A percentile compares a stretch with the other conserved stretches of the same genome.
These are phyloP conservation scores for Aspergillus viridinutans DNA, from an alignment of 2,329 filamentous ascomycete genomes.

Conservation along the genomic window DNA sequence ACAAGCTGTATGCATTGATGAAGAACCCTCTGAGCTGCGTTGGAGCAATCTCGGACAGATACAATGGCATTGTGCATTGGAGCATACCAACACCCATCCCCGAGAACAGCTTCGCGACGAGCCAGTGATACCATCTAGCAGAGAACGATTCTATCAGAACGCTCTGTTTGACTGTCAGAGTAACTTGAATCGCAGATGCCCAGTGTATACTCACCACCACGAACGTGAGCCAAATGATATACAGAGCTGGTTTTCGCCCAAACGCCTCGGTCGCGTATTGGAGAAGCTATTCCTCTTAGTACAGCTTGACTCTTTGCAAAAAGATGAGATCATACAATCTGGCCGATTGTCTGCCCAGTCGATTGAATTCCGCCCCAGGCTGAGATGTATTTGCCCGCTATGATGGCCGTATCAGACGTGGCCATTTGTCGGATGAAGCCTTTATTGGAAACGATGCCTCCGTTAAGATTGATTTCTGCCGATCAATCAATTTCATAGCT, in stretches of 20 bases:
- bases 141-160: constrained; percentile 37
- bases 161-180: constrained; percentile 17
- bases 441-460: constrained; percentile 39
- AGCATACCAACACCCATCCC: constrained; percentile 44
- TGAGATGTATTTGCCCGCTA: constrained; percentile 34
- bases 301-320: background rate
- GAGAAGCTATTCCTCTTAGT: constrained; percentile 19
- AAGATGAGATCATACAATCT: constrained; percentile 25
- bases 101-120: constrained; percentile 30
- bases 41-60: constrained; percentile 42
- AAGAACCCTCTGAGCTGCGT: constrained; percentile 38
- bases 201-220: constrained; percentile 19
- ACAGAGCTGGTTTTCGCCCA: constrained; percentile 35
- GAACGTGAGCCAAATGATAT: constrained; percentile 34
- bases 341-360: constrained; percentile 37
- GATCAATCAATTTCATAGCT: background rate
- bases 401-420: constrained; percentile 26
- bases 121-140: constrained; percentile 39
- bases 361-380: constrained; percentile 41
- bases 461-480: constrained; percentile 33
- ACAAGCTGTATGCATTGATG: constrained; percentile 41
- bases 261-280: constrained; percentile 34
- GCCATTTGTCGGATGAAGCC: constrained; percentile 40
- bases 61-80: constrained; percentile 41
- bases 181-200: background rate